Percentiles rank a stretch among this genome's conserved stretches.
These are phyloP conservation scores for Trametes cingulata DNA, from an alignment of 768 basidiomycete genomes.

Conservation along the genomic window DNA sequence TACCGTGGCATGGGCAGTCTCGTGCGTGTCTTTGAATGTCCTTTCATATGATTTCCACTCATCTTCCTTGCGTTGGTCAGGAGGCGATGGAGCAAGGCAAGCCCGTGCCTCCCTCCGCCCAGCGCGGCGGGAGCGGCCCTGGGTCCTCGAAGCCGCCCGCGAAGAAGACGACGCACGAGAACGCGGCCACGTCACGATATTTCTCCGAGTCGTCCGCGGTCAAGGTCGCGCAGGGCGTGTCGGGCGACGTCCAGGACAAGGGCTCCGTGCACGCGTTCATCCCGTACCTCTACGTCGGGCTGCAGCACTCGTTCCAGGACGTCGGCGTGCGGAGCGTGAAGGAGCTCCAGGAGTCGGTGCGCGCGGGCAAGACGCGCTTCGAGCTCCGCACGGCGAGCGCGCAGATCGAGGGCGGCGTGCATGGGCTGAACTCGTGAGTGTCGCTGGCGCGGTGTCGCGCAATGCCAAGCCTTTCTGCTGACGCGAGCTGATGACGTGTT, in stretches of 20 bases:
- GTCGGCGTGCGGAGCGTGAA: slow-evolving; percentile 72
- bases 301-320: slow-evolving; percentile 96
- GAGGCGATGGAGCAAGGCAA: slow-evolving; percentile 90
- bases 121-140: slow-evolving; percentile 23
- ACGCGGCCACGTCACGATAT: slow-evolving; percentile 95
- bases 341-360: slow-evolving; percentile 68
- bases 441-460: slow-evolving; percentile 16
- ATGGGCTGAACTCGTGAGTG: slow-evolving; percentile 91
- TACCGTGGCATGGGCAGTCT: slow-evolving; percentile 99
- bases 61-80: slow-evolving; percentile 22
- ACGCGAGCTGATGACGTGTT: slow-evolving; percentile 2
- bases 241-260: slow-evolving; percentile 97
- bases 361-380: slow-evolving; percentile 72
- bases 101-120: slow-evolving; percentile 35
- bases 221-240: slow-evolving; percentile 96
- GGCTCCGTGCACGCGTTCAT: slow-evolving; percentile 92
- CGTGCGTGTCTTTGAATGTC: slow-evolving; percentile 37
- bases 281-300: slow-evolving; percentile 77
- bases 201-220: slow-evolving; percentile 91
- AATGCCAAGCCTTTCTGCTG: slow-evolving; percentile 1
- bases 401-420: slow-evolving; percentile 94
- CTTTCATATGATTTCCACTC: background rate
- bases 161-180: slow-evolving; percentile 63
- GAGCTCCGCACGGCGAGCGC: slow-evolving; percentile 94
- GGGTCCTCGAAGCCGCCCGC: slow-evolving; percentile 15